A percentile compares a stretch with the other conserved stretches of the same genome.
Evolutionary conservation across 805 yeast species (phyloP).

Genomic region (Lipomyces spencermartinsiae): DNA sequence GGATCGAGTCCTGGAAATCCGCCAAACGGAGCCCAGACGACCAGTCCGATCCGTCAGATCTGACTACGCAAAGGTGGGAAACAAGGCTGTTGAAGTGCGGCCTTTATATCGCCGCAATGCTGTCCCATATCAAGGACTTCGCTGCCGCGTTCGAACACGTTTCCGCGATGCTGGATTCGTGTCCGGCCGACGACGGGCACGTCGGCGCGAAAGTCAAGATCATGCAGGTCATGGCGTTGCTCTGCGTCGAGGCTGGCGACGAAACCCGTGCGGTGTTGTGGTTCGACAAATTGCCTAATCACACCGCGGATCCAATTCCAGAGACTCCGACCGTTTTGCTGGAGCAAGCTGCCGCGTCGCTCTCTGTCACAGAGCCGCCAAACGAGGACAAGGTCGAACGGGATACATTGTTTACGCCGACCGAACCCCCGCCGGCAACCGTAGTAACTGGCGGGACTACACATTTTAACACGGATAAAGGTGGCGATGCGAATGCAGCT

Average conservation of each 20-base stretch:
- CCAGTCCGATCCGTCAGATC: neutral
- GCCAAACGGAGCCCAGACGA: neutral
- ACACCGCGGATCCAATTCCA: slow-evolving; percentile 21
- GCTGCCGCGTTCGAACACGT: slow-evolving; percentile 46
- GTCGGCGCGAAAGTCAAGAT: slow-evolving; percentile 3
- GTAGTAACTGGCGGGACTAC: slow-evolving; percentile 5
- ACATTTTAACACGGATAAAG: slow-evolving; percentile 2
- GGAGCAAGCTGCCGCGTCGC: neutral
- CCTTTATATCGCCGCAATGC: slow-evolving; percentile 44
- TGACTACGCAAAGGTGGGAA: neutral
- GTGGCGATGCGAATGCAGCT: neutral
- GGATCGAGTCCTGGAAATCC: slow-evolving; percentile 38
- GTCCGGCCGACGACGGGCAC: slow-evolving; percentile 1
- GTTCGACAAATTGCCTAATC: slow-evolving; percentile 23
- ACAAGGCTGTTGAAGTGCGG: slow-evolving; percentile 10
- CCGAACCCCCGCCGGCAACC: neutral
- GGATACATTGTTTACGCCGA: slow-evolving; percentile 5
- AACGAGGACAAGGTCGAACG: slow-evolving; percentile 12
- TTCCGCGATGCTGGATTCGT: slow-evolving; percentile 20
- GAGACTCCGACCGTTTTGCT: slow-evolving; percentile 1
- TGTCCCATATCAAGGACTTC: slow-evolving; percentile 46
- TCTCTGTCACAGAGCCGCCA: neutral
- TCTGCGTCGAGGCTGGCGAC: slow-evolving; percentile 32
- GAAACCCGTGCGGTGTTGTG: slow-evolving; percentile 19
- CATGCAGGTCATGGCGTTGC: slow-evolving; percentile 27